Base-by-base conservation (phyloP, 805 yeast genomes). In the Candida piceae region DNA sequence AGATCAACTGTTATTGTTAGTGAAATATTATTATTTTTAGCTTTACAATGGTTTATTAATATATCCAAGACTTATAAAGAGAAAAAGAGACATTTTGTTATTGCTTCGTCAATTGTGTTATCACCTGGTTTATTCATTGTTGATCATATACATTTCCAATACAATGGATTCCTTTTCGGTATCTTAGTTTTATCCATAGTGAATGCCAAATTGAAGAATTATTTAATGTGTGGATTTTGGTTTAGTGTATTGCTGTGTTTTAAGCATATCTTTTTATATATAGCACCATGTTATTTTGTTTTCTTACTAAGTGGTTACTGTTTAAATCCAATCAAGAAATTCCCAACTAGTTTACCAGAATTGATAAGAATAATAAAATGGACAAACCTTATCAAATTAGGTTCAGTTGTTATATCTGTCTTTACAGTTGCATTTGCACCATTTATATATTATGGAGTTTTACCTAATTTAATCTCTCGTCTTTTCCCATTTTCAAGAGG, bases 61-160 rank as follows among this genome's bases (percentile, higher is more conserved):
- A 63, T 74, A 1, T 66, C 76, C 25, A 30, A 28, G 3, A 48
- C 60, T 5, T 41, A 46, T 4, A 54, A 58, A 9, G 62, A 64
- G 25, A 60, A 66, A 18, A 70, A 67, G 44, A 62, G 79, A 32
- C 72, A 82, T 18, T 81, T 78, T 60, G 90, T 87, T 4, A 76
- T 83, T 28, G 90, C 94, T 0, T 75, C 88, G 13, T 81, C 96
- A 22, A 70, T 93, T 18, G 84, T 80, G 4, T 64, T 93, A 12
- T 83, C 94, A 0, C 99, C 99, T 0, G 97, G 96, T 0, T 67
- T 94, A 48, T 64, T 93, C 44, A 78, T 93, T 16, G 80, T 93
- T 34, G 99, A 93, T 58, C 97, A 90, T 58, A 85, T 93, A 23
- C 98, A 93, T 58, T 93, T 93, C 69, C 98, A 93, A 65, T 93